Base-by-base conservation (phyloP, 768 basidiomycete genomes). In the Xerocomellus amylosporus region DNA sequence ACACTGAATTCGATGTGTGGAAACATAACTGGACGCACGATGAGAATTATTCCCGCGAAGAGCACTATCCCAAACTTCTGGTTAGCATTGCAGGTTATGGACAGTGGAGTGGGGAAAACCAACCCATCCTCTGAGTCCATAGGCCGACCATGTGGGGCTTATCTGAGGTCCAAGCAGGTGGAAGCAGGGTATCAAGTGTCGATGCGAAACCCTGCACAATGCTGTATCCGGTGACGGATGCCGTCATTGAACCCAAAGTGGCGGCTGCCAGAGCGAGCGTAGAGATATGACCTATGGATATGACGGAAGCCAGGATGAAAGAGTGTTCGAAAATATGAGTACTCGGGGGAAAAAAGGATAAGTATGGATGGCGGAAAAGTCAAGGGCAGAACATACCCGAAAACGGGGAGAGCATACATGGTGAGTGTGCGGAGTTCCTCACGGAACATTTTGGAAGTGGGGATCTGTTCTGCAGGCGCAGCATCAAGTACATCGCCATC, bases 121-220 rank as follows among this genome's bases (percentile, higher is more conserved):
- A 59, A 88, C 88, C 75, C 89, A 92, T 93, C 58, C 94, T 77
- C 69, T 95, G 93, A 9, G 88, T 72, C 94, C 94, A 96, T 8
- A 96, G 77, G 8, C 94, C 94, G 12, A 98, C 91, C 12, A 92
- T 77, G 15, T 86, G 74, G 0, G 94, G 96, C 30, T 87, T 84
- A 1, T 85, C 66, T 4, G 93, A 93, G 0, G 97, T 95, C 94
- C 91, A 99, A 15, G 96, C 94, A 37, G 91, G 84, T 1, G 97
- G 96, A 9, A 98, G 83, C 63, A 99, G 80, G 0, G 95, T 95
- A 69, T 99, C 97, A 19, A 99, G 82, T 0, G 92, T 86, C 46
- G 88, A 90, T 8, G 83, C 75, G 51, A 96, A 83, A 19, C 93
- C 93, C 59, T 88, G 87, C 7, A 94, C 74, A 51, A 96, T 86